Evolutionary conservation across 495 filamentous ascomycete species (phyloP), one percentile per base, ranked within the genome.

Genomic region (Rostrohypoxylon terebratum): DNA sequence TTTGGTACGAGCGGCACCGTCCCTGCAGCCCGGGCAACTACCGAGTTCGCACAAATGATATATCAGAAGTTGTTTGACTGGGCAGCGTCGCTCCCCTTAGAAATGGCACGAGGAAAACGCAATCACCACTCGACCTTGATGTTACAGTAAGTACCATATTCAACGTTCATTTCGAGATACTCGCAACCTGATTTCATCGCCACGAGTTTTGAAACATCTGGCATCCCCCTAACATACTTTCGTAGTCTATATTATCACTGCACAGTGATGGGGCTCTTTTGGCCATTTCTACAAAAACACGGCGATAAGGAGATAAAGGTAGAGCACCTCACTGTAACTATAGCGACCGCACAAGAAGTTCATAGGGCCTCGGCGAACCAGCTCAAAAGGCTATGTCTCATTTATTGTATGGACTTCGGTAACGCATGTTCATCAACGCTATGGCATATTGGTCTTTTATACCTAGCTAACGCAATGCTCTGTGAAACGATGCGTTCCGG

Each of bases 401-500:
- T 71, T 23, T 76, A 76, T 57, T 68, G 76, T 33, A 62, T 74
- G 8, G 28, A 77, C 10, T 76, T 60, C 51, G 48, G 55, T 42
- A 45, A 54, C 20, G 34, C 64, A 11, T 58, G 50, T 33, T 57
- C 61, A 16, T 65, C 73, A 11, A 60, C 67, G 0, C 33, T 76
- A 21, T 77, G 76, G 73, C 73, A 77, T 51, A 72, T 68, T 23
- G 68, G 70, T 6, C 53, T 73, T 54, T 31, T 74, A 33, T 77
- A 77, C 63, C 36, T 76, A 25, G 64, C 73, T 18, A 77, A 77
- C 57, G 76, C 69, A 4, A 69, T 77, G 68, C 59, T 77, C 21
- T 59, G 59, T 62, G 55, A 74, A 25, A 73, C 71, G 18, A 44
- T 61, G 55, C 71, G 71, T 48, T 73, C 71, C 3, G 71, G 71